Conservation (phyloP, 2,329 filamentous ascomycete genomes). For the Graphiopsis chlorocephala region DNA sequence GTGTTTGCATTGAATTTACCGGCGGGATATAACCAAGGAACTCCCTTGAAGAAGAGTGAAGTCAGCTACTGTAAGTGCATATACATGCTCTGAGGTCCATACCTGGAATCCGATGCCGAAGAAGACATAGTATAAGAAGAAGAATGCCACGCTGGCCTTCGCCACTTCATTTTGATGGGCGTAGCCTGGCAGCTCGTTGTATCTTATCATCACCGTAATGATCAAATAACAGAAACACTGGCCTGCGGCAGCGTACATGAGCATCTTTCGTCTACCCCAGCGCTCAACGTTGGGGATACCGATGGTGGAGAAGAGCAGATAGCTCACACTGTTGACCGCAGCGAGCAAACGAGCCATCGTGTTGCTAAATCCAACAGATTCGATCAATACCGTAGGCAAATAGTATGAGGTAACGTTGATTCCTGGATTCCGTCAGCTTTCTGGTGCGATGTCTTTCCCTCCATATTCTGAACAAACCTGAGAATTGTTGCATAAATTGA, state of each 20-base stretch:
- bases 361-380: conserved; percentile 54
- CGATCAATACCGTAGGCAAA: conserved; percentile 58
- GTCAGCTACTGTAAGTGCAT: not conserved
- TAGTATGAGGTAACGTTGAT: conserved; percentile 49
- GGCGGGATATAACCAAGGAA: conserved; percentile 40
- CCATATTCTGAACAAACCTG: conserved; percentile 28
- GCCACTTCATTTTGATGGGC: conserved; percentile 30
- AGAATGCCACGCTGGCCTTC: conserved; percentile 47
- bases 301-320: conserved; percentile 48
- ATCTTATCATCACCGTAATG: conserved; percentile 51
- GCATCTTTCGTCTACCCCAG: conserved; percentile 57
- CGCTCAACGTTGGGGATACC: conserved; percentile 50
- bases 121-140: conserved; percentile 56
- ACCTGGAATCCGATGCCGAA: conserved; percentile 44
- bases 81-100: not conserved
- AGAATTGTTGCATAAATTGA: conserved; percentile 51
- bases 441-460: not conserved
- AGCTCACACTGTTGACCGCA: conserved; percentile 52
- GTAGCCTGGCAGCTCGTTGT: conserved; percentile 36
- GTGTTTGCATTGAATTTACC: not conserved
- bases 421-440: conserved; percentile 1
- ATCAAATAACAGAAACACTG: conserved; percentile 53
- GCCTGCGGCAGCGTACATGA: conserved; percentile 55
- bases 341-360: conserved; percentile 54
- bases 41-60: conserved; percentile 42